These are phyloP conservation scores for Pistacia integerrima DNA, from an alignment of 345 rosid genomes.

Conservation along the genomic window DNA sequence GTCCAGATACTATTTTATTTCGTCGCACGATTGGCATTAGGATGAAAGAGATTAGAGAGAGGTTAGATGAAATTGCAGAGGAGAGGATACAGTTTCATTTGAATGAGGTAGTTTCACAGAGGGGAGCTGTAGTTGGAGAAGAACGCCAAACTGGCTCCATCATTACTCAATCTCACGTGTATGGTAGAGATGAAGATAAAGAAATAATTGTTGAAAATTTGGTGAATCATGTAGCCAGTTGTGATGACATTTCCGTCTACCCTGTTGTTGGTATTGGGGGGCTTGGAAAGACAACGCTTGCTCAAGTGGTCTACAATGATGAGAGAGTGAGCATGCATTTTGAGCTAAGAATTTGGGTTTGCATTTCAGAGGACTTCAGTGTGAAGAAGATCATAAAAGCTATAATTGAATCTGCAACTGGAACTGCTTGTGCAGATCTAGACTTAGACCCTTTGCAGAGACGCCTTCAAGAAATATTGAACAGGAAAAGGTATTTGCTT, in stretches of 20 bases:
- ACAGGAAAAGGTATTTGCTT: background rate
- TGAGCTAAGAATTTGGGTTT: no score
- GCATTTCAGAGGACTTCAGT: background rate
- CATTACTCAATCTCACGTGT: conserved; percentile 11
- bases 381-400: background rate
- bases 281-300: conserved; percentile 9
- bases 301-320: no score
- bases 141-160: conserved; percentile 16
- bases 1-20: background rate
- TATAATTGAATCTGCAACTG: no score
- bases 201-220: background rate
- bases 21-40: background rate
- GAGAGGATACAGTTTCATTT: conserved; percentile 12
- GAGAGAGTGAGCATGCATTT: no score
- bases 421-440: background rate
- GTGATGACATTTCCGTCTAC: conserved; percentile 2
- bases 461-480: background rate
- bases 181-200: conserved; percentile 7
- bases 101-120: background rate
- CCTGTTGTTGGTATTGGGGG: conserved; percentile 9
- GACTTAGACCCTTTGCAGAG: conserved; percentile 10
- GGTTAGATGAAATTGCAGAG: conserved; percentile 14
- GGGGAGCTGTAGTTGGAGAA: background rate
- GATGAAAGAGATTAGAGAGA: background rate
- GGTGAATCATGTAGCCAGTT: background rate